phyloP scores from a whole-genome alignment of 2,329 filamentous ascomycete species.

The Aspergillus pseudoviridinutans region DNA sequence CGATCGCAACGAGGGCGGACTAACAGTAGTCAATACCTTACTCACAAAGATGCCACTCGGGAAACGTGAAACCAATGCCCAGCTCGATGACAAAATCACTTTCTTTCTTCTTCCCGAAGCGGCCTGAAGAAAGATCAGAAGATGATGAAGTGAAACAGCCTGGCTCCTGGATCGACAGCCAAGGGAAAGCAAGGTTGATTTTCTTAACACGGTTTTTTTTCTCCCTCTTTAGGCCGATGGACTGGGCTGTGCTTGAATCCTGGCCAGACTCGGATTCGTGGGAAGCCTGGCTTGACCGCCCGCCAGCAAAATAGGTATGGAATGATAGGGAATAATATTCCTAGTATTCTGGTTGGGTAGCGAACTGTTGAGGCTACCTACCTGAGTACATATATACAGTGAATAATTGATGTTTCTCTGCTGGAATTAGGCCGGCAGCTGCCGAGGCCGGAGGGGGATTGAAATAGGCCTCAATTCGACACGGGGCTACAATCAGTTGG shows the following conservation, averaged over 20 bases:
- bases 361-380: background rate
- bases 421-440: background rate
- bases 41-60: slow-evolving; percentile 1
- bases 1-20: slow-evolving; percentile 7
- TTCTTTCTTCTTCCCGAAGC: background rate
- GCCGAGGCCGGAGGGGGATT: background rate
- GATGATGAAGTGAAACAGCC: background rate
- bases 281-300: background rate
- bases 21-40: background rate
- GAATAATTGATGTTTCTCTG: background rate
- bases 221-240: background rate
- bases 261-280: background rate
- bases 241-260: background rate
- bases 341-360: background rate
- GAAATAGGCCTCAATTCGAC: background rate
- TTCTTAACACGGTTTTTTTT: background rate
- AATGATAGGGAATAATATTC: background rate
- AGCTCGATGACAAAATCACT: slow-evolving; percentile 8
- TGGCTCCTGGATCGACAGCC: background rate
- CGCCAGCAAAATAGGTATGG: background rate
- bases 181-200: background rate
- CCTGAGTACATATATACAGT: background rate
- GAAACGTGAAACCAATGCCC: slow-evolving; percentile 13
- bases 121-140: background rate
- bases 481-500: background rate